Conservation (phyloP, 805 yeast genomes). For the Kuraishia capsulata region DNA sequence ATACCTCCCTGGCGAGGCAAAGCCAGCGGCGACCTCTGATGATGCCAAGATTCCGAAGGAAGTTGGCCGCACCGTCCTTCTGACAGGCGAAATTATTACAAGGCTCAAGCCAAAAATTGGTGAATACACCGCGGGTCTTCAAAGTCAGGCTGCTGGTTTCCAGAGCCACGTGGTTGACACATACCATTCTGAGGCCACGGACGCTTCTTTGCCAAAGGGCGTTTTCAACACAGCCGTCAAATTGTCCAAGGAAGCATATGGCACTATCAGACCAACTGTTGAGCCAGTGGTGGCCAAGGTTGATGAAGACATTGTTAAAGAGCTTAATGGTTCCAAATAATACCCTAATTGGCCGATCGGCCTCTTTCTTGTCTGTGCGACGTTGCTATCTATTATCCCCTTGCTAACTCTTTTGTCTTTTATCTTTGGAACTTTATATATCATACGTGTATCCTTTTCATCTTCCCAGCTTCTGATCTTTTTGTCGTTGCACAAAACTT, state of each 20-base stretch:
- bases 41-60: slow-evolving; percentile 11
- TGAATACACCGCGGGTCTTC: slow-evolving; percentile 3
- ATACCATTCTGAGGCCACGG: slow-evolving; percentile 19
- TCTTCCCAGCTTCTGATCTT: no score
- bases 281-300: slow-evolving; percentile 15
- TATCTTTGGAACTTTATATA: no score
- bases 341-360: no score
- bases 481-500: no score
- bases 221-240: slow-evolving; percentile 26
- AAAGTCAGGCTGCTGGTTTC: slow-evolving; percentile 10
- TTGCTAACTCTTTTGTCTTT: no score
- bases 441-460: no score
- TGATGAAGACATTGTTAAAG: neutral
- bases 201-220: slow-evolving; percentile 24
- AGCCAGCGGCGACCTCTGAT: slow-evolving; percentile 4
- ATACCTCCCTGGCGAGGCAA: slow-evolving; percentile 16
- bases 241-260: slow-evolving; percentile 24
- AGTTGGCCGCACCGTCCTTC: slow-evolving; percentile 14
- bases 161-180: slow-evolving; percentile 20
- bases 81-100: slow-evolving; percentile 6
- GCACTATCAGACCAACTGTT: slow-evolving; percentile 20
- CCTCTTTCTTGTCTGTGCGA: no score
- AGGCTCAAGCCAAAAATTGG: neutral
- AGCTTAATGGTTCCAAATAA: neutral
- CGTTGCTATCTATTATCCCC: no score